Base-by-base conservation (phyloP, 768 basidiomycete species). In the Rhizopogon salebrosus region DNA sequence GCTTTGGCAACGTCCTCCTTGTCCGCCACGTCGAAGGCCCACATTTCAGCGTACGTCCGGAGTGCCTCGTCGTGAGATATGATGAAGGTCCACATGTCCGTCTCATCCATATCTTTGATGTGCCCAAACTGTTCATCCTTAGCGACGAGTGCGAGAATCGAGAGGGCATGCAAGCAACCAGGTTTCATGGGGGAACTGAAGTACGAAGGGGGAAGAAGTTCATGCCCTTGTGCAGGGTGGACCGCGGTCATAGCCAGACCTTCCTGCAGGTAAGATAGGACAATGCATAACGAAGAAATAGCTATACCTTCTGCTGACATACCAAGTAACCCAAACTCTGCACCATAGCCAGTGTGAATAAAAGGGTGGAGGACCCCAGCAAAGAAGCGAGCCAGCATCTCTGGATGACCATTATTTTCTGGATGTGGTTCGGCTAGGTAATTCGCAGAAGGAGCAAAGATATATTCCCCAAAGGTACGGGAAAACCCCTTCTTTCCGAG, bases 291-390 rank as follows among this genome's bases (percentile, higher is more conserved):
- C 78, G 77, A 16, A 80, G 54, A 52, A 72, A 7, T 7, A 31
- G 27, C 27, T 57, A 22, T 49, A 85, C 86, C 87, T 71, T 89
- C 85, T 1, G 79, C 80, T 2, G 80, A 64, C 42, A 85, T 64
- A 0, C 84, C 86, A 6, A 79, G 75, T 20, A 84, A 52, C 13
- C 74, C 71, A 54, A 87, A 87, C 62, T 88, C 87, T 3, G 76
- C 64, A 3, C 84, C 85, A 63, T 80, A 79, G 13, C 83, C 85
- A 3, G 69, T 57, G 57, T 87, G 83, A 41, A 89, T 87, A 37
- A 87, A 51, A 0, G 86, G 81, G 58, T 89, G 87, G 4, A 88
- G 24, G 7, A 85, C 60, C 2, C 82, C 84, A 1, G 73, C 72
- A 14, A 84, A 35, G 55, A 83, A 75, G 10, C 85, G 76, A 40